phyloP scores from a whole-genome alignment of 73 alveolate species.

The Tetrahymena malaccensis region DNA sequence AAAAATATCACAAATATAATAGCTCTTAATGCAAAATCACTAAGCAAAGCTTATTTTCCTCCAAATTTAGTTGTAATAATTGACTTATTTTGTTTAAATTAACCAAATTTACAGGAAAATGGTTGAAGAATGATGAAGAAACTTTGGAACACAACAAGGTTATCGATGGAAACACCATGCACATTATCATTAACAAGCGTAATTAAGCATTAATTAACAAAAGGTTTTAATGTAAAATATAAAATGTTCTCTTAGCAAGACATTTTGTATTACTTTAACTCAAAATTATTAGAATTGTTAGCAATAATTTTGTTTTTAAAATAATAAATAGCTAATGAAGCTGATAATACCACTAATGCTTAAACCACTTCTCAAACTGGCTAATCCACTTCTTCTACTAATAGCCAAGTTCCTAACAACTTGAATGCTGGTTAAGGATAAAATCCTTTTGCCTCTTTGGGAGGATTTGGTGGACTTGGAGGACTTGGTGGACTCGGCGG shows the following conservation, averaged over 20 bases:
- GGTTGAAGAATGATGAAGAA: neutral
- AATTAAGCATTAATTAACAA: neutral
- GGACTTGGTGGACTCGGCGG: constrained; percentile 75
- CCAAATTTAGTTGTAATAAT: neutral
- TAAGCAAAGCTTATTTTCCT: neutral
- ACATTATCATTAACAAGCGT: neutral
- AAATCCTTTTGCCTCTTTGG: constrained; percentile 24
- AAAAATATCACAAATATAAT: too few relatives aligned
- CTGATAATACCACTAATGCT: neutral
- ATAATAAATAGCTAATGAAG: neutral
- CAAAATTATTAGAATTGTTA: too few relatives aligned
- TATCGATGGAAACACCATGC: neutral
- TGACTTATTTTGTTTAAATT: neutral
- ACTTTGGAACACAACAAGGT: neutral
- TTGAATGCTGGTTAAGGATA: neutral
- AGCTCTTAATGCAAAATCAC: neutral
- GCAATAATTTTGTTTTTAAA: neutral
- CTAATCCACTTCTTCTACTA: neutral
- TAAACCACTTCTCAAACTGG: neutral
- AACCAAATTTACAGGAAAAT: neutral
- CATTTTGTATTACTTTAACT: too few relatives aligned
- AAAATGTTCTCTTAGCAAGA: too few relatives aligned
- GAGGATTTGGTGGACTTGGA: constrained; percentile 48
- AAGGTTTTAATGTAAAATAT: too few relatives aligned
- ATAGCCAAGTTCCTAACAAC: neutral